Base-by-base conservation (phyloP, 306 rosid genomes). In the Casuarina glauca region DNA sequence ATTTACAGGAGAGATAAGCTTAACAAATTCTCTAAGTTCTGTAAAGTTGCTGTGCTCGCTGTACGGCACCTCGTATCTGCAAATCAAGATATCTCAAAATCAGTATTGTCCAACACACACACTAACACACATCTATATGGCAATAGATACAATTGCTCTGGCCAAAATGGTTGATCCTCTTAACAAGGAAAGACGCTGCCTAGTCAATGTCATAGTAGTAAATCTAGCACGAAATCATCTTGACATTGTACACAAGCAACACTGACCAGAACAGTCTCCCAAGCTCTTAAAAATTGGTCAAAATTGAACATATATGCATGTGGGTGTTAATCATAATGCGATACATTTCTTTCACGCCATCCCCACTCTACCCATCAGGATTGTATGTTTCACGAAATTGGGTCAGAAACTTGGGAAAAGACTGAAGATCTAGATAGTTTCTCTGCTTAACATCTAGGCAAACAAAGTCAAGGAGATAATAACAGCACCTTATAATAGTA, bases 21-120 rank as follows among this genome's bases (percentile, higher is more conserved):
- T 92, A 46, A 86, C 96, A 78, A 95, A 92, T 63, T 95, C 92
- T 78, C 66, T 86, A 41, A 95, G 92, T 73, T 95, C 97, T 74
- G 96, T 82, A 79, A 92, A 92, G 93, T 97, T 95, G 89, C 87
- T 75, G 76, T 95, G 97, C 86, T 95, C 98, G 39, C 97, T 92
- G 83, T 95, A 95, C 7, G 97, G 97, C 84, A 92, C 98, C 79
- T 95, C 97, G 52, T 91, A 95, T 88, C 97, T 92, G 88, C 48
- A 54, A 35, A 67, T 70, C 72, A 82, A 70, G 52, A 61, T 53
- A 53, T 39, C 74, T 26, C 42, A 6, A 6, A 44, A 38, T 70
- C 55, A 57, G 67, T 57, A 26, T 26, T 26, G 32, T 7, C 19
- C n/a, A 45, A 53, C 20, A 12, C 2, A 26, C 4, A 44, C 68